Evolutionary conservation across 345 rosid species (phyloP).

Genomic region (Viola odorata): DNA sequence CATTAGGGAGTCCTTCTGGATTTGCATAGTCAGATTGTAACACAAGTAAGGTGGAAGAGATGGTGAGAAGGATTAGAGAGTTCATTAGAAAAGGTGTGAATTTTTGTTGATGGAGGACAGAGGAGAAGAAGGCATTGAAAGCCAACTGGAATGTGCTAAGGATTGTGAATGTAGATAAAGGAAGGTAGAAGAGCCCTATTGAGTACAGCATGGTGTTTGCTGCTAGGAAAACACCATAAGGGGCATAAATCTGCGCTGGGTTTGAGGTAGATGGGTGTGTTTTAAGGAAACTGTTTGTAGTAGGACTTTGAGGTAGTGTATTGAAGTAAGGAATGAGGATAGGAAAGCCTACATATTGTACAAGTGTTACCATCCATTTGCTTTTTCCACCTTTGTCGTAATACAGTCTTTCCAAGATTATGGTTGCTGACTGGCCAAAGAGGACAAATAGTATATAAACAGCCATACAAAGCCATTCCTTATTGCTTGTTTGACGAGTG

Average conservation of each 20-base stretch:
- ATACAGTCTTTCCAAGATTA: constrained; percentile 42
- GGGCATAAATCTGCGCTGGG: constrained; percentile 28
- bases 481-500: not conserved
- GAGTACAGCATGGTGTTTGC: constrained; percentile 33
- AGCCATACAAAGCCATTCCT: constrained; percentile 36
- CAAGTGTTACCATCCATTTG: constrained; percentile 44
- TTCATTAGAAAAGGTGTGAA: constrained; percentile 40
- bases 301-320: constrained; percentile 10
- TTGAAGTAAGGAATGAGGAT: constrained; percentile 42
- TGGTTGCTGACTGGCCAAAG: constrained; percentile 33
- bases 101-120: constrained; percentile 39
- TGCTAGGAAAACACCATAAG: constrained; percentile 31
- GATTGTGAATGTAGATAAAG: constrained; percentile 42
- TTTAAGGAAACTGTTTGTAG: constrained; percentile 5
- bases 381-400: constrained; percentile 43
- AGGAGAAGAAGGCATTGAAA: constrained; percentile 57
- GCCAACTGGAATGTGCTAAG: constrained; percentile 40
- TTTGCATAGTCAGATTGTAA: constrained; percentile 17
- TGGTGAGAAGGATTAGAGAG: constrained; percentile 42
- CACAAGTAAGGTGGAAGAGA: constrained; percentile 43
- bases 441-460: constrained; percentile 32
- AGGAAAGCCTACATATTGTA: constrained; percentile 45
- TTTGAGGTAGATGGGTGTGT: constrained; percentile 12
- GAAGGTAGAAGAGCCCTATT: constrained; percentile 48
- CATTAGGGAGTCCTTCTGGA: constrained; percentile 12